Evolutionary conservation across 179 eudicot species (phyloP).

Genomic region (Heliamphora pulchella): DNA sequence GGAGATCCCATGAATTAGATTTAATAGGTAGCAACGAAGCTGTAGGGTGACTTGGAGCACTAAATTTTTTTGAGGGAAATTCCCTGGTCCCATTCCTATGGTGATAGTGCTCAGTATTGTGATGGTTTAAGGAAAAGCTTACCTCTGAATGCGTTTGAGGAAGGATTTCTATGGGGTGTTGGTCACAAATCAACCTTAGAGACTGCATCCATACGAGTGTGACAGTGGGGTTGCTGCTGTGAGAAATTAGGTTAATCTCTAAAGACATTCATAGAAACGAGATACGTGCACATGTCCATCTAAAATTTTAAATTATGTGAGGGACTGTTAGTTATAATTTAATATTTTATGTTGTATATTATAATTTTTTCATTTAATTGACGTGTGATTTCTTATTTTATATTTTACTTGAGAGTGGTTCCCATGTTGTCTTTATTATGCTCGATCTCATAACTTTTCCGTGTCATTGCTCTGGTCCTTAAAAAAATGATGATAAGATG

Average conservation of each 20-base stretch:
- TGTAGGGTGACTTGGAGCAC: background rate
- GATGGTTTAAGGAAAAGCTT: background rate
- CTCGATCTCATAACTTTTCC: no score
- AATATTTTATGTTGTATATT: background rate
- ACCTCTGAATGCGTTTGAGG: background rate
- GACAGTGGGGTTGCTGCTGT: background rate
- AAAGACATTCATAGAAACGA: background rate
- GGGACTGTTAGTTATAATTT: background rate
- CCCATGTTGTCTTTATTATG: no score
- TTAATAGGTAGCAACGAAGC: background rate
- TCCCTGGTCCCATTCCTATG: background rate
- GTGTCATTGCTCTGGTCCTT: no score
- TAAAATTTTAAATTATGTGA: background rate
- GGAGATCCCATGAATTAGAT: constrained; percentile 1
- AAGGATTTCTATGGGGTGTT: background rate
- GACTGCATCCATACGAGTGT: background rate
- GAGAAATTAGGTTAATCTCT: background rate
- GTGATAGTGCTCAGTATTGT: background rate
- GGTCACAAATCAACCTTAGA: background rate
- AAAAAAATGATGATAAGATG: no score
- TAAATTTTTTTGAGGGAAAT: background rate
- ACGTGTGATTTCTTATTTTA: no score
- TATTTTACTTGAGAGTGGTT: no score
- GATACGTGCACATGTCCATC: background rate
- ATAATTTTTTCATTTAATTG: no score